These are phyloP conservation scores for Gautieria morchelliformis DNA, from an alignment of 768 basidiomycete species.

Conservation along the genomic window DNA sequence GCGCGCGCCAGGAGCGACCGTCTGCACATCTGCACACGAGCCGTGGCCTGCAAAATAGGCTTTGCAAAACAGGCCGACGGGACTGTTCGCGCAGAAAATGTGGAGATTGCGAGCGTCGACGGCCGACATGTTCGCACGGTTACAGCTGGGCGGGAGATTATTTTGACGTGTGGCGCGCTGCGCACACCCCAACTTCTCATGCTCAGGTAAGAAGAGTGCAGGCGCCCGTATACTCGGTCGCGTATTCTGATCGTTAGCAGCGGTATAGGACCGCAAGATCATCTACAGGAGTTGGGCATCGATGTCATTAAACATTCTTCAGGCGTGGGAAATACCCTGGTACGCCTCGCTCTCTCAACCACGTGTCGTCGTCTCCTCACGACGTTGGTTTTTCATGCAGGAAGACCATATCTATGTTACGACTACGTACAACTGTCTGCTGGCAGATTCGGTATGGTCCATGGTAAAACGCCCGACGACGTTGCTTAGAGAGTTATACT, in stretches of 20 bases:
- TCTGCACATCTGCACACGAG: not conserved
- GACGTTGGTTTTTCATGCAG: conserved; percentile 13
- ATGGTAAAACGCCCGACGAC: too few species aligned
- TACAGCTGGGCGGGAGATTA: too few species aligned
- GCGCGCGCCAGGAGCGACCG: not conserved
- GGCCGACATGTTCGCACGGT: too few species aligned
- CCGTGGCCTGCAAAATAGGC: not conserved
- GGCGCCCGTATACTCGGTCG: not conserved
- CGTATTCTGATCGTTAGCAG: too few species aligned
- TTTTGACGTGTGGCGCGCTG: conserved; percentile 31
- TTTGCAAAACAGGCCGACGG: not conserved
- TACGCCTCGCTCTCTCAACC: not conserved
- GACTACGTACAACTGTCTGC: conserved; percentile 22
- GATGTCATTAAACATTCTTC: too few species aligned
- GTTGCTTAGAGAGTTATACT: conserved; percentile 23
- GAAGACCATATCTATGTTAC: conserved; percentile 33
- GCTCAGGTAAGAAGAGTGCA: too few species aligned
- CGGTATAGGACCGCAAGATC: too few species aligned
- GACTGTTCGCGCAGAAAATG: too few species aligned
- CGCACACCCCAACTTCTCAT: too few species aligned
- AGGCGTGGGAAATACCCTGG: conserved; percentile 25
- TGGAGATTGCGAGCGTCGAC: too few species aligned
- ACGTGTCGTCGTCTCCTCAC: not conserved
- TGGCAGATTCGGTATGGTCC: conserved; percentile 25
- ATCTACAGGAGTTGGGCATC: too few species aligned